Conservation (phyloP, 345 rosid species). For the Eucalyptus cloeziana region DNA sequence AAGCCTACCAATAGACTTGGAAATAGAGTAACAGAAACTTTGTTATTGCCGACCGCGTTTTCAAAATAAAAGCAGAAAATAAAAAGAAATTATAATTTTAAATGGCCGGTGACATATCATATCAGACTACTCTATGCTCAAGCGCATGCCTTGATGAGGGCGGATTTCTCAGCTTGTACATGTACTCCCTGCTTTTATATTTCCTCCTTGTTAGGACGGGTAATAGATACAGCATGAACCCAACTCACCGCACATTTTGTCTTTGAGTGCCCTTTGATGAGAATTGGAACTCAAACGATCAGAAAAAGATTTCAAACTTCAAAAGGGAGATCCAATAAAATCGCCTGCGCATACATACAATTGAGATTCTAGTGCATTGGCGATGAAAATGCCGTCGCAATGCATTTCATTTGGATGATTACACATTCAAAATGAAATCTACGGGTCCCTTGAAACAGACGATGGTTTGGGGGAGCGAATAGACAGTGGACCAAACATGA, state of each 20-base stretch:
- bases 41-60: background rate
- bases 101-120: background rate
- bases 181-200: background rate
- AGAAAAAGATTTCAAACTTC: background rate
- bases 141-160: background rate
- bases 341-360: background rate
- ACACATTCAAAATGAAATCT: background rate
- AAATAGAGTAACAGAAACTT: background rate
- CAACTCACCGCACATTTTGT: background rate
- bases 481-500: background rate
- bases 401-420: background rate
- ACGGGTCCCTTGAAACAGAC: background rate
- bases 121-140: background rate
- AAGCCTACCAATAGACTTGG: background rate
- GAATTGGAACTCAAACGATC: background rate
- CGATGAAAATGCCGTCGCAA: background rate
- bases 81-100: background rate
- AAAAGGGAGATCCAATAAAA: background rate
- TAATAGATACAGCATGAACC: background rate
- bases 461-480: background rate
- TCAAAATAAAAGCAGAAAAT: background rate
- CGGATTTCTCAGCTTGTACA: background rate
- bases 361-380: background rate
- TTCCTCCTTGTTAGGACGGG: background rate
- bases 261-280: background rate